Base-by-base conservation (phyloP, 2,329 filamentous ascomycete genomes). In the Aphanocladium album region DNA sequence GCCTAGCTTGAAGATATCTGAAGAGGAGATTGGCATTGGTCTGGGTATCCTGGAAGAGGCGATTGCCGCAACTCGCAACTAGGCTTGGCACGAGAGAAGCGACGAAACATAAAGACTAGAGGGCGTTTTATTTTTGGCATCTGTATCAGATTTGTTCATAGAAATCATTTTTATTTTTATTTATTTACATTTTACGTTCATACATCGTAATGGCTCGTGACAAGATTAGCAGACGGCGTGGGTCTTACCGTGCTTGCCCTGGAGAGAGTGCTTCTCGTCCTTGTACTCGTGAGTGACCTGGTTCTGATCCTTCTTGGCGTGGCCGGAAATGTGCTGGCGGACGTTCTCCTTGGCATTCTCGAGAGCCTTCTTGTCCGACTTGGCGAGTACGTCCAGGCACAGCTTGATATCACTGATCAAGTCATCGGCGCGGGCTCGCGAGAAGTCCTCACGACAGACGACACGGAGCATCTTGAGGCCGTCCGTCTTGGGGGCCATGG, bases 391-490 rank as follows among this genome's bases (percentile, higher is more conserved):
- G 52, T 85, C 79, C 64, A 92, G 72, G 64, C 90, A 90, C 55
- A 92, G 79, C 77, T 89, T 91, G 75, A 97, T 86, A 71, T 97
- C 93, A 27, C 73, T 68, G 63, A 97, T 79, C 37, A 98, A 79
- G 11, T 84, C 80, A 70, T 98, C 92, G 70, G 91, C 96, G 43
- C 93, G 83, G 66, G 82, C 86, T 73, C 89, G 87, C 51, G 86
- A 90, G 68, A 98, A 97, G 76, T 97, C 93, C 75, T 97, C 93
- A 55, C 93, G 86, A 5, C 97, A 90, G 0, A 98, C 93, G 5
- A 97, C 86, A 41, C 93, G 88, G 79, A 97, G 86, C 83, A 98
- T 88, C 82, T 96, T 96, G 70, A 97, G 81, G 65, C 86, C 80
- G 60, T 90, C 80, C 19, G 90, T 92, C 72, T 96, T 83, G 19